phyloP scores from a whole-genome alignment of 768 basidiomycete species.

The Tricholoma bakamatsutake region DNA sequence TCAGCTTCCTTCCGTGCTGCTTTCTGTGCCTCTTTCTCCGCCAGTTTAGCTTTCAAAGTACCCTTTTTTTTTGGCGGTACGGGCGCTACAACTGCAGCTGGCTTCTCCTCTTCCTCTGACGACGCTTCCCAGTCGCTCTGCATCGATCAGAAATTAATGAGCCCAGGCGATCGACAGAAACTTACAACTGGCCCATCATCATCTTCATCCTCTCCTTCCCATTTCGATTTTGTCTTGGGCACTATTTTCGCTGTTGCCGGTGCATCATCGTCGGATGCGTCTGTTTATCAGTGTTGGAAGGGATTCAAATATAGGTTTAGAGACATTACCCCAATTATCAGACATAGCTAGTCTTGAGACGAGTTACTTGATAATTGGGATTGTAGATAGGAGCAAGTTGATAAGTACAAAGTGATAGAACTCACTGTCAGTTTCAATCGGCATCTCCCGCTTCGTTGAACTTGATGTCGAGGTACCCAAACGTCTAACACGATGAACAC shows the following conservation, averaged over 20 bases:
- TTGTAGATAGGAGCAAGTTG: conserved; percentile 4
- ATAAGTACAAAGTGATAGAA: conserved; percentile 20
- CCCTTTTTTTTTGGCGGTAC: conserved; percentile 90
- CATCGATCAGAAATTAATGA: conserved; percentile 1
- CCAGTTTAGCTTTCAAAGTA: conserved; percentile 84
- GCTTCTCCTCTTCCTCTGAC: conserved; percentile 63
- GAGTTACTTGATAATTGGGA: conserved; percentile 7
- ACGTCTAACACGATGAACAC: neutral
- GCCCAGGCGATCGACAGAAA: conserved; percentile 11
- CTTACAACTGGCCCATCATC: conserved; percentile 72
- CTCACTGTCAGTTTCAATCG: conserved; percentile 9
- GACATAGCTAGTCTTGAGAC: conserved; percentile 23
- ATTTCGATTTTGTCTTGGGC: conserved; percentile 50
- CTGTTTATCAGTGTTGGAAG: conserved; percentile 8
- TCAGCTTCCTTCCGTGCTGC: conserved; percentile 40
- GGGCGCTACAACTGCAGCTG: conserved; percentile 37
- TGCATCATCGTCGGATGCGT: conserved; percentile 34
- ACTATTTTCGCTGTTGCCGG: conserved; percentile 19
- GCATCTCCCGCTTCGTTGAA: conserved; percentile 14
- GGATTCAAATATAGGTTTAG: neutral
- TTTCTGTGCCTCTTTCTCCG: conserved; percentile 83
- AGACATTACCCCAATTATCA: conserved; percentile 32
- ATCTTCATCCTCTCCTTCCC: conserved; percentile 92
- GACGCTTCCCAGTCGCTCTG: conserved; percentile 97
- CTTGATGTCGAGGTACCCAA: neutral